phyloP scores from a whole-genome alignment of 768 basidiomycete genomes.

The Suillus paluster region DNA sequence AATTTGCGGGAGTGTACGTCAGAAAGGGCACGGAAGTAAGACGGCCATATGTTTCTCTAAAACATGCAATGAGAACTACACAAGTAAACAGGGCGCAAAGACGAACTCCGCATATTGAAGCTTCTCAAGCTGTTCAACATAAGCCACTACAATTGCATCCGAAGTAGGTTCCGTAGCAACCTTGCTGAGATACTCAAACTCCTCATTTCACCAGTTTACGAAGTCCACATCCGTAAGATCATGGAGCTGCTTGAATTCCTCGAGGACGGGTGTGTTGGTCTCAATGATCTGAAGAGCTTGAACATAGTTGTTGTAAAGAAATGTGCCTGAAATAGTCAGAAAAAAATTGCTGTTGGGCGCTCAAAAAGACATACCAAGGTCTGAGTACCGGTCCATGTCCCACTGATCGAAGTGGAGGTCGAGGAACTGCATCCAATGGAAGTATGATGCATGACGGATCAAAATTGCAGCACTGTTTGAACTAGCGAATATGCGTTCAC shows the following conservation, averaged over 20 bases:
- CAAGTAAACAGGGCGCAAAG: too few relatives aligned
- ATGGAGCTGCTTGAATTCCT: not conserved
- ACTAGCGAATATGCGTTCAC: constrained; percentile 19
- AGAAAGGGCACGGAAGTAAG: constrained; percentile 15
- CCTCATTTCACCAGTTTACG: not conserved
- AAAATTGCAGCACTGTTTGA: constrained; percentile 13
- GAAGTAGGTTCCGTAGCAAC: constrained; percentile 5
- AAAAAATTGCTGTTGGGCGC: too few relatives aligned
- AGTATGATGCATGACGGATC: constrained; percentile 15
- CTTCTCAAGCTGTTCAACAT: not conserved
- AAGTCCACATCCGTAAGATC: not conserved
- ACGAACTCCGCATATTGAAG: not conserved
- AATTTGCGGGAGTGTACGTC: constrained; percentile 17
- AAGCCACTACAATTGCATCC: constrained; percentile 23
- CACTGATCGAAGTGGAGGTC: constrained; percentile 10
- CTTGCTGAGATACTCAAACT: not conserved
- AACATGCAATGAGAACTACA: not conserved
- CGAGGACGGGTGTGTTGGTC: not conserved
- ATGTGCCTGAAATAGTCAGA: constrained; percentile 11
- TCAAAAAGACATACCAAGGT: constrained; percentile 10
- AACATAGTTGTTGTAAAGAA: constrained; percentile 20
- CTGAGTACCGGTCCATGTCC: not conserved
- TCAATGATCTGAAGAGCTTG: constrained; percentile 19
- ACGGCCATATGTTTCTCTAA: constrained; percentile 18
- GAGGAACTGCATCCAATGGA: constrained; percentile 21